Evolutionary conservation across 2,329 filamentous ascomycete species (phyloP), one percentile per base, ranked within the genome.

Genomic region (Chlorencoelia australis): DNA sequence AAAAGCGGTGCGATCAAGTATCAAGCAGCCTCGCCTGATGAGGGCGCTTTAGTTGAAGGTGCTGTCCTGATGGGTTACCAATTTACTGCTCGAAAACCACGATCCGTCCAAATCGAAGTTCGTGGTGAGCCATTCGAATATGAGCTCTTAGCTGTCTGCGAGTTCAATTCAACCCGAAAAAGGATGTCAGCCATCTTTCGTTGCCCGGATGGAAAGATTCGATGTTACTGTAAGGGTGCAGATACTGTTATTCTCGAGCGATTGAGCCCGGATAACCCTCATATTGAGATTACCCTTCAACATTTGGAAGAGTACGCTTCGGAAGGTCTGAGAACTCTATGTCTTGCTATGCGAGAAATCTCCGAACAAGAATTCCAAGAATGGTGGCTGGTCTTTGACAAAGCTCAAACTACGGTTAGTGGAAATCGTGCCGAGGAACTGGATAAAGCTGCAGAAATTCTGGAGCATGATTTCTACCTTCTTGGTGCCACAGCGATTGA

Each of bases 231-330:
- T 64, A 98, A 98, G 64, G 91, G 91, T 51, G 91, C 91, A 30
- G 91, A 98, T 58, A 98, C 91, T 2, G 91, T 98, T 33, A 98
- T 98, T 49, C 65, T 98, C 35, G 93, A 98, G 59, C 82, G 93
- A 14, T 68, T 98, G 10, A 77, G 79, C 46, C 72, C 82, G 26
- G 74, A 91, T 48, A 94, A 94, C 52, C 82, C 84, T 1, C 82
- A 85, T 45, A 82, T 93, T 2, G 91, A 98, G 55, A 67, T 72
- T n/a, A 98, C 91, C 1, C 66, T 96, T 44, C 79, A 87, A 38
- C 93, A 98, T 59, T 70, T 98, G n/a, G 93, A 98, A 61, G 93
- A 98, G 55, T 98, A 98, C 58, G 91, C 91, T 5, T 93, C 89
- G 0, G 91, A 98, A 50, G 93, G 91, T 59, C 69, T 98, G 34